Evolutionary conservation across 202 grass and related monocot genomes (phyloP), one percentile per base, ranked within the genome.

Genomic region (Elaeis oleifera): DNA sequence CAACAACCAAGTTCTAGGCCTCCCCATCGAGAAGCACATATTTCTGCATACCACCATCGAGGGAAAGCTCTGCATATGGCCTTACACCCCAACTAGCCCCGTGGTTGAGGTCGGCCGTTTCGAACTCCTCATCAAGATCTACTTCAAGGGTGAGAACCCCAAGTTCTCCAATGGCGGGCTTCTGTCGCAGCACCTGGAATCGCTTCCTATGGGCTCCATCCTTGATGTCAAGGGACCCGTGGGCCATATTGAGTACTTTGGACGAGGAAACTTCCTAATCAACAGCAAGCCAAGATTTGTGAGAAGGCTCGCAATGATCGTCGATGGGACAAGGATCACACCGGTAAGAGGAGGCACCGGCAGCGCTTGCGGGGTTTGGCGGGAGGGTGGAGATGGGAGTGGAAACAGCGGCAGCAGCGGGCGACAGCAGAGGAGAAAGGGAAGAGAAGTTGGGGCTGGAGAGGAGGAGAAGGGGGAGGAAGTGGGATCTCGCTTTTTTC

Each of bases 281-380:
- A 13, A 71, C 75, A 82, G 76, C 54, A 32, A 83, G 68, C 29
- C 15, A 2, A 58, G 78, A 23, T 53, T 5, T 13, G 71, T 69
- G 39, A 17, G 74, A 2, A 78, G 86, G 8, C 63, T 90, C 21
- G 81, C 77, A 20, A 83, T 91, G 79, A 84, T 97, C 21, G 87
- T 84, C 5, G 92, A 88, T 7, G 92, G 92, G 21, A 81, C 71
- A 1, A 88, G 92, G 54, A 97, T 97, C 81, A 91, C 84, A 57
- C 92, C 92, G 16, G 51, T 91, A 20, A 20, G 20, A 20, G 20
- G 20, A 20, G 20, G 20, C 20, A 20, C 20, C 20, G 20, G 0
- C 20, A 0, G 20, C 20, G 20, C 20, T 20, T 20, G 20, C 20
- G 20, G 20, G 20, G 20, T 20, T 20, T 20, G 20, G 20, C 20